Conservation (phyloP, 2,329 filamentous ascomycete species). For the Claviceps purpurea region DNA sequence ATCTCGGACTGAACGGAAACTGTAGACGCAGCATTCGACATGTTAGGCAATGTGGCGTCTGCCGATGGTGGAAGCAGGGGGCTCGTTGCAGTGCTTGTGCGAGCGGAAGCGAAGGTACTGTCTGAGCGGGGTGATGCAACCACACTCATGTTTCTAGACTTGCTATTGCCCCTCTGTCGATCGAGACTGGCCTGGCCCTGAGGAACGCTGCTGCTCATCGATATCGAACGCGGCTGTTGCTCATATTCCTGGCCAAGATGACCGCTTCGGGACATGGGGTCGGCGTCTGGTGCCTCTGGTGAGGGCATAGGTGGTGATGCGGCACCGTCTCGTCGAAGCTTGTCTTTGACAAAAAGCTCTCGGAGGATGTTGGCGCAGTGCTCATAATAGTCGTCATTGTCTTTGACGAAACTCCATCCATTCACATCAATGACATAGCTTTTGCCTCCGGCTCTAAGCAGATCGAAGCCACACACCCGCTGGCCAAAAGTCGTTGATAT, state of each 20-base stretch:
- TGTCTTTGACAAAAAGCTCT: constrained; percentile 78
- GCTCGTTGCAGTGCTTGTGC: constrained; percentile 23
- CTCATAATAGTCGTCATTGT: constrained; percentile 97
- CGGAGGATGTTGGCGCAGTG: constrained; percentile 75
- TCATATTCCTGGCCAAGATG: constrained; percentile 28
- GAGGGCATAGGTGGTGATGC: constrained; percentile 39
- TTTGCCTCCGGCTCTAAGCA: constrained; percentile 73
- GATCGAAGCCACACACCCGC: constrained; percentile 88
- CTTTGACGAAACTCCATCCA: constrained; percentile 99
- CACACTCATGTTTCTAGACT: constrained; percentile 13
- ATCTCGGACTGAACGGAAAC: constrained; percentile 23
- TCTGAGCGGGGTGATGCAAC: constrained; percentile 21
- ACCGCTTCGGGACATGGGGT: constrained; percentile 23
- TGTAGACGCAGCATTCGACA: constrained; percentile 17
- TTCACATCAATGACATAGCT: constrained; percentile 99
- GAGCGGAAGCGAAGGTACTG: constrained; percentile 17
- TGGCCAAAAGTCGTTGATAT: constrained; percentile 91
- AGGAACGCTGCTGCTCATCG: constrained; percentile 17
- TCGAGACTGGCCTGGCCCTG: constrained; percentile 8
- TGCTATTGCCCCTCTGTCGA: constrained; percentile 11
- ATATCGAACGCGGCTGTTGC: constrained; percentile 10
- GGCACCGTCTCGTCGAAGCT: constrained; percentile 49
- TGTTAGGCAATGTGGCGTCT: constrained; percentile 15
- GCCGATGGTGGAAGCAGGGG: constrained; percentile 21
- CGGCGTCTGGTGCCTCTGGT: constrained; percentile 30